Percentiles rank a stretch among this genome's conserved stretches.
Conservation (phyloP, 768 basidiomycete genomes). For the Kwoniella botswanensis region DNA sequence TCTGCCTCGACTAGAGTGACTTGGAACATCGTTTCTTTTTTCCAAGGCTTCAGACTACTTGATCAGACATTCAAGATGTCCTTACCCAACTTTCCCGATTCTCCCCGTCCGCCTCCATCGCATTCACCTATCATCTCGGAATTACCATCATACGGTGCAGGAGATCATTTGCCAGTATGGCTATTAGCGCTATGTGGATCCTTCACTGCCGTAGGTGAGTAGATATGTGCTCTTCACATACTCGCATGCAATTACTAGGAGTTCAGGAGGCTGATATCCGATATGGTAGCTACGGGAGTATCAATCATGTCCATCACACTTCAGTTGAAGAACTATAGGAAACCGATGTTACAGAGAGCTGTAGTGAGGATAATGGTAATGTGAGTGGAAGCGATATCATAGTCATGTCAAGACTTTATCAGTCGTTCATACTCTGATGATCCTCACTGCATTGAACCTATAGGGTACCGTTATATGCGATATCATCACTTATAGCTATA, state of each 20-base stretch:
- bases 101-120: constrained; percentile 16
- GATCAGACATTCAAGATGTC: constrained; percentile 31
- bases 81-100: constrained; percentile 41
- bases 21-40: background rate
- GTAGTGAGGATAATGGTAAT: constrained; percentile 95
- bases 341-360: constrained; percentile 66
- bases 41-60: no score
- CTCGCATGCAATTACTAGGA: background rate
- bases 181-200: constrained; percentile 55
- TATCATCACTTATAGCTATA: constrained; percentile 88
- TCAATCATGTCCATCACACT: constrained; percentile 58
- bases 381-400: constrained; percentile 61
- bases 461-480: constrained; percentile 77
- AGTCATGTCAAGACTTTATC: no score
- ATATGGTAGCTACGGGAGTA: constrained; percentile 47
- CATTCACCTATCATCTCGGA: constrained; percentile 23
- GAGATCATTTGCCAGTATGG: constrained; percentile 51
- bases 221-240: background rate
- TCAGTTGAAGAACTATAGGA: constrained; percentile 57
- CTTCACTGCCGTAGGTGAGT: constrained; percentile 54
- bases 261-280: background rate
- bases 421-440: no score
- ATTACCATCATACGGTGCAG: constrained; percentile 43
- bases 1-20: background rate
- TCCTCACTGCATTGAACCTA: no score